Conservation (phyloP, 1,139 yeast species). For the Yamadazyma diospyri region DNA sequence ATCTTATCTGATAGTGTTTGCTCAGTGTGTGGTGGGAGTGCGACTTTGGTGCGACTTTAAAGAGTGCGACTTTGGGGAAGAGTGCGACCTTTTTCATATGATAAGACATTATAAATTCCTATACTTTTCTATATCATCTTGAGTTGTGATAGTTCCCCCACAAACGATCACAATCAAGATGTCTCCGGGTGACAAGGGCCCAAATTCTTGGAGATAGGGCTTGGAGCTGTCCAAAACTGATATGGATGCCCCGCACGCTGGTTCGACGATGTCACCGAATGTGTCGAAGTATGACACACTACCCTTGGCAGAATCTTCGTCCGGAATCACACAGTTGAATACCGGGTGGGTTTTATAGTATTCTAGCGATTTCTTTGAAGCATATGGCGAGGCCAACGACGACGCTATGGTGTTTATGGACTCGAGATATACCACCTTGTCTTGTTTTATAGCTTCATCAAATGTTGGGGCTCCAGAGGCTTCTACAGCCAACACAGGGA, state of each 20-base stretch:
- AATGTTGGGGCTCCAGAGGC: conserved; percentile 61
- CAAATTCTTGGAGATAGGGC: conserved; percentile 29
- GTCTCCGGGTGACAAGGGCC: conserved; percentile 40
- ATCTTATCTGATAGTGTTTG: no score
- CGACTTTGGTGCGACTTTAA: no score
- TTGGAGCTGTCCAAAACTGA: conserved; percentile 44
- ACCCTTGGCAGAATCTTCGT: conserved; percentile 51
- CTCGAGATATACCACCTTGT: conserved; percentile 40
- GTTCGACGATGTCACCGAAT: conserved; percentile 55
- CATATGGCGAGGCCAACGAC: conserved; percentile 57
- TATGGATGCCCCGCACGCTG: conserved; percentile 74
- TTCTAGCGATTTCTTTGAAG: conserved; percentile 45
- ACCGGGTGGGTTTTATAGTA: conserved; percentile 26
- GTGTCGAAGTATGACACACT: conserved; percentile 48
- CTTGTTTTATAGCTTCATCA: conserved; percentile 43
- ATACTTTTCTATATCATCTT: conserved; percentile 14
- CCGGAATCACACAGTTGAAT: conserved; percentile 39
- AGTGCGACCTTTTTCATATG: conserved; percentile 4
- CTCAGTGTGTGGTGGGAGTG: no score
- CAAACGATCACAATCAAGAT: conserved; percentile 58
- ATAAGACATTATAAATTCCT: conserved; percentile 6
- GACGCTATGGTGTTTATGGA: conserved; percentile 56
- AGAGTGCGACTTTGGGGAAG: no score
- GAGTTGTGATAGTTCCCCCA: conserved; percentile 54
- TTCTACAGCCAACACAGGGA: conserved; percentile 55